A percentile compares a stretch with the other conserved stretches of the same genome.
Evolutionary conservation across 129 eudicot species (phyloP).

Genomic region (Tagetes patula): DNA sequence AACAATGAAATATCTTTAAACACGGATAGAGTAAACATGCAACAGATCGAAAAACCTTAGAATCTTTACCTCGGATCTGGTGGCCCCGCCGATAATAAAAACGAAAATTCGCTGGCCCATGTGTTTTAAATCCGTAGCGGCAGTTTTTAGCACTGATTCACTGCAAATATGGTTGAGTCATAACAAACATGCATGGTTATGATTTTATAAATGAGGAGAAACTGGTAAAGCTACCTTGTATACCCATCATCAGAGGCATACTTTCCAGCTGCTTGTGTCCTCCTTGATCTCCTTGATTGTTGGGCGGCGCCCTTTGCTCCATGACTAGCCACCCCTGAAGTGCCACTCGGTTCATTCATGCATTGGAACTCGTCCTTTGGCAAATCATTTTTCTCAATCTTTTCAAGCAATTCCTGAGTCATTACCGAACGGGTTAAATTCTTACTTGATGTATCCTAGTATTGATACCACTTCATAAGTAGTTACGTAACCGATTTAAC

Average conservation of each 20-base stretch:
- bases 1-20: slow-evolving; percentile 13
- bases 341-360: slow-evolving; percentile 50
- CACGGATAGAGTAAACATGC: background rate
- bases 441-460: slow-evolving; percentile 6
- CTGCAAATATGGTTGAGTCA: slow-evolving; percentile 38
- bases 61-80: slow-evolving; percentile 83
- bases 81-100: slow-evolving; percentile 92
- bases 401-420: slow-evolving; percentile 75
- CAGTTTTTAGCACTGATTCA: slow-evolving; percentile 60
- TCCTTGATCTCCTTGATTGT: slow-evolving; percentile 82
- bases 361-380: slow-evolving; percentile 76
- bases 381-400: slow-evolving; percentile 64
- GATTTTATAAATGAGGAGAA: slow-evolving; percentile 6
- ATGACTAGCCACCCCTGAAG: slow-evolving; percentile 24
- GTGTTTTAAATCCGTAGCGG: slow-evolving; percentile 62
- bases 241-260: slow-evolving; percentile 73
- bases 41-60: background rate
- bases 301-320: slow-evolving; percentile 46
- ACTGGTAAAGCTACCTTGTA: slow-evolving; percentile 48
- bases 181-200: background rate
- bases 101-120: slow-evolving; percentile 95
- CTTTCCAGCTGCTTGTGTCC: slow-evolving; percentile 67
- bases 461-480: slow-evolving; percentile 1
- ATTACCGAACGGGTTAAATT: background rate
- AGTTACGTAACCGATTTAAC: background rate